These are phyloP conservation scores for Phalaenopsis aphrodite DNA, from an alignment of 106 monocot genomes.

Conservation along the genomic window DNA sequence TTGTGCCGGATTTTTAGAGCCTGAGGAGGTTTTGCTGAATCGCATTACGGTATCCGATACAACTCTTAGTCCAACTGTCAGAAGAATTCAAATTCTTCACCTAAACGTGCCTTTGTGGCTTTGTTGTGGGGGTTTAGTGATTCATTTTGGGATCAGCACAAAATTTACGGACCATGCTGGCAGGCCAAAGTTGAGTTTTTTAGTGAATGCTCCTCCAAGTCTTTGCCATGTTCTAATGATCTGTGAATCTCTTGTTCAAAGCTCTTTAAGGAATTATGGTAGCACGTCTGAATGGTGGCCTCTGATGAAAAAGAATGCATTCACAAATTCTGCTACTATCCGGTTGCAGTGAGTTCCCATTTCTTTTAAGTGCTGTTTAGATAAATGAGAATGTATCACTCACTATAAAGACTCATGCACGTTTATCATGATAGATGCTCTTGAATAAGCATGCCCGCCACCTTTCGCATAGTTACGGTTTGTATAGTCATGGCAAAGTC, in stretches of 20 bases:
- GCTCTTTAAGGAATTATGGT: constrained; percentile 31
- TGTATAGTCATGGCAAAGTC: background rate
- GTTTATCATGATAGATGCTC: background rate
- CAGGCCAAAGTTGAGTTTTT: constrained; percentile 62
- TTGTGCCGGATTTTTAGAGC: constrained; percentile 40
- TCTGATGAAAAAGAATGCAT: constrained; percentile 42
- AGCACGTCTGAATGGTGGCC: constrained; percentile 77
- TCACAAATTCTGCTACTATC: constrained; percentile 28
- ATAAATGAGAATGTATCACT: background rate
- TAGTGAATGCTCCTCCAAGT: constrained; percentile 43
- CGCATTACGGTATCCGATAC: constrained; percentile 26
- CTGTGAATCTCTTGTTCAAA: constrained; percentile 54
- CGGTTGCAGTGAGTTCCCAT: constrained; percentile 66
- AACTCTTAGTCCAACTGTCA: constrained; percentile 20
- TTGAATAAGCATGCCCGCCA: background rate
- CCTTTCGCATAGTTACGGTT: background rate
- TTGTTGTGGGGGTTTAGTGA: constrained; percentile 35
- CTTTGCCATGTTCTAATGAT: constrained; percentile 48
- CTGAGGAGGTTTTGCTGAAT: constrained; percentile 40
- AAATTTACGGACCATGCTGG: constrained; percentile 64
- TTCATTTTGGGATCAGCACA: constrained; percentile 62
- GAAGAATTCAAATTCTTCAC: constrained; percentile 39
- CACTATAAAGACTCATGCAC: background rate
- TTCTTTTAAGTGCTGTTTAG: background rate
- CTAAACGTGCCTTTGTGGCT: constrained; percentile 46